A percentile compares a stretch with the other conserved stretches of the same genome.
Evolutionary conservation across 371 early-diverging fungal genomes (phyloP).

Genomic region (Conidiobolus incongruus): DNA sequence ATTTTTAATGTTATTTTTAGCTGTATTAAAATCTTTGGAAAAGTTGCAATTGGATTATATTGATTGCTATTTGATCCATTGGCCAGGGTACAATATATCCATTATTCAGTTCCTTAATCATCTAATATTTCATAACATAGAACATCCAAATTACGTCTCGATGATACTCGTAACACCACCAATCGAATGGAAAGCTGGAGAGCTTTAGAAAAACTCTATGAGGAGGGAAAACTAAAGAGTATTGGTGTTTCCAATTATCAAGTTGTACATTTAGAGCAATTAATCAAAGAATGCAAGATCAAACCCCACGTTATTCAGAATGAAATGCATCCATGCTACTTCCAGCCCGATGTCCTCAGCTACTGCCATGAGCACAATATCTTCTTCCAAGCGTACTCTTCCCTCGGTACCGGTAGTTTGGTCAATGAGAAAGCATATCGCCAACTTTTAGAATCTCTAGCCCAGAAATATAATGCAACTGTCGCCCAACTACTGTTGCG

Average conservation of each 20-base stretch:
- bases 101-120: conserved; percentile 12
- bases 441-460: conserved; percentile 7
- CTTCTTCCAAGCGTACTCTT: conserved; percentile 59
- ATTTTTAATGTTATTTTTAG: conserved; percentile 19
- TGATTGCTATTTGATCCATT: conserved; percentile 66
- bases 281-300: conserved; percentile 37
- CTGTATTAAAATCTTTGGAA: conserved; percentile 33
- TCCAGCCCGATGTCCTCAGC: conserved; percentile 39
- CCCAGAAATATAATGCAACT: conserved; percentile 13
- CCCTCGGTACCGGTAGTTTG: conserved; percentile 36
- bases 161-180: conserved; percentile 33
- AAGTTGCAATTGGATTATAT: conserved; percentile 62
- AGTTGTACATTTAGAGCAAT: conserved; percentile 34
- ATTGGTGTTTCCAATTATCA: conserved; percentile 45
- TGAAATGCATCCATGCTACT: conserved; percentile 78
- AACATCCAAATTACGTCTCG: conserved; percentile 24
- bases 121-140: conserved; percentile 35
- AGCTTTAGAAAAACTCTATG: conserved; percentile 35
- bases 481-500: conserved; percentile 24
- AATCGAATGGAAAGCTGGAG: conserved; percentile 44
- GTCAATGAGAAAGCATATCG: conserved; percentile 5
- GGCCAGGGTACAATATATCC: conserved; percentile 9
- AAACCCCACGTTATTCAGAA: conserved; percentile 70
- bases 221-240: conserved; percentile 25
- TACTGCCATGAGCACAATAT: conserved; percentile 46